These are phyloP conservation scores for Fusarium sp. DNA, from an alignment of 2,329 filamentous ascomycete genomes.

Conservation along the genomic window DNA sequence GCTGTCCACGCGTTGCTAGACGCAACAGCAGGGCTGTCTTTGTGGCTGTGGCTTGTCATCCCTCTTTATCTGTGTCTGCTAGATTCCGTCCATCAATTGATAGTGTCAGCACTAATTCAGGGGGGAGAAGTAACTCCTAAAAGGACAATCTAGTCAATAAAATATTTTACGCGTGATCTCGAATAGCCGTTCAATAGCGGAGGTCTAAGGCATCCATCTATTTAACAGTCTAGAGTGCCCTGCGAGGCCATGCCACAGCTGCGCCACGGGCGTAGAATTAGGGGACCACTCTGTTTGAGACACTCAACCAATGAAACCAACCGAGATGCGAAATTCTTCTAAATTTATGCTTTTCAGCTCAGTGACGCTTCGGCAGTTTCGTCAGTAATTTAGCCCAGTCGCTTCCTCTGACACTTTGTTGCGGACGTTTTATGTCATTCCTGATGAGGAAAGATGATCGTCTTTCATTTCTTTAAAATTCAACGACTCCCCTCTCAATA, in stretches of 20 bases:
- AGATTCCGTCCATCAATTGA: background rate
- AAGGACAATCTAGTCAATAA: background rate
- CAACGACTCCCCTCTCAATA: background rate
- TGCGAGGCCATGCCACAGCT: constrained; percentile 30
- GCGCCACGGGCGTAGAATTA: constrained; percentile 32
- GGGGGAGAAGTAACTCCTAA: background rate
- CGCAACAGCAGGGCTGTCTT: constrained; percentile 29
- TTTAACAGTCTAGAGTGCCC: background rate
- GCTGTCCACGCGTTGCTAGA: constrained; percentile 41
- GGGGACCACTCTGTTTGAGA: constrained; percentile 11
- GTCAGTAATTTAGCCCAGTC: background rate
- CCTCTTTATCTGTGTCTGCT: background rate
- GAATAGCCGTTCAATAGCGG: background rate
- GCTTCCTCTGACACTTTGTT: constrained; percentile 5
- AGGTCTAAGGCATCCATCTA: constrained; percentile 4
- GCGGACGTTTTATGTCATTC: background rate
- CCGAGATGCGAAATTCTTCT: constrained; percentile 5
- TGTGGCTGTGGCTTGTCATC: constrained; percentile 26
- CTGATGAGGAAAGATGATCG: background rate
- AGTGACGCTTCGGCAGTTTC: constrained; percentile 14
- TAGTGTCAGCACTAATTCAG: constrained; percentile 13
- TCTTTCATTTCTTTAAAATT: background rate
- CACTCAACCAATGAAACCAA: constrained; percentile 23
- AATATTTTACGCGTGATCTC: background rate
- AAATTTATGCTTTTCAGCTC: constrained; percentile 28